Base-by-base conservation (phyloP, 164 flowering plant species). In the Saururus chinensis region DNA sequence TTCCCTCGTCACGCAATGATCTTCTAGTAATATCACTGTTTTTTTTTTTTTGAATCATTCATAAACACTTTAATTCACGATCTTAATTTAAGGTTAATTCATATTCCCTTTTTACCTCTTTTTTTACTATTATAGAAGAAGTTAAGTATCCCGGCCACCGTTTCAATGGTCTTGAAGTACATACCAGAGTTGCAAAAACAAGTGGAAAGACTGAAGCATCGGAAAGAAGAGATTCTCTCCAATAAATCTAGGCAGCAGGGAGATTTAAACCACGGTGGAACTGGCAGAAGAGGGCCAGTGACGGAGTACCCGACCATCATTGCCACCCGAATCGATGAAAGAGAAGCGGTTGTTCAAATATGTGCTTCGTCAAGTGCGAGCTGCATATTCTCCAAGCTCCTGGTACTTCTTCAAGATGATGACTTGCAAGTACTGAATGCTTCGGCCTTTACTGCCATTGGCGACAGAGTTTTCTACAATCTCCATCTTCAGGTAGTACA, bases 161-260 rank as follows among this genome's bases (percentile, higher is more conserved):
- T 84, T 19, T 69, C 87, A 1, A 67, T 65, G 0, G 81, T 68
- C n/a, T 56, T 81, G 25, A 82, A 81, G 48, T 86, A 84, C 80
- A 81, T 86, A 60, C 84, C 87, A 0, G 85, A 84, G 70, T 71
- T 82, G 55, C 84, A 84, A 55, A 66, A 74, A 25, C 73, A 84
- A 74, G 79, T 83, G 42, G 81, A 77, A 55, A 70, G 64, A 22
- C 74, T 81, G 53, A 41, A 51, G 9, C 6, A 11, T 6, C 6
- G 42, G 42, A 40, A 40, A 40, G 77, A 82, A 62, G 77, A 77
- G 63, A 67, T 81, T 16, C 51, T 73, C 19, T 61, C 77, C 64
- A 71, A 62, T 10, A 65, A 76, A 13, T 59, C 75, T 0, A 62
- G 14, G 9, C 19, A 30, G 57, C 70, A 67, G 48, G 65, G 54